phyloP scores from a whole-genome alignment of 306 rosid species.

The Castanopsis chinensis region DNA sequence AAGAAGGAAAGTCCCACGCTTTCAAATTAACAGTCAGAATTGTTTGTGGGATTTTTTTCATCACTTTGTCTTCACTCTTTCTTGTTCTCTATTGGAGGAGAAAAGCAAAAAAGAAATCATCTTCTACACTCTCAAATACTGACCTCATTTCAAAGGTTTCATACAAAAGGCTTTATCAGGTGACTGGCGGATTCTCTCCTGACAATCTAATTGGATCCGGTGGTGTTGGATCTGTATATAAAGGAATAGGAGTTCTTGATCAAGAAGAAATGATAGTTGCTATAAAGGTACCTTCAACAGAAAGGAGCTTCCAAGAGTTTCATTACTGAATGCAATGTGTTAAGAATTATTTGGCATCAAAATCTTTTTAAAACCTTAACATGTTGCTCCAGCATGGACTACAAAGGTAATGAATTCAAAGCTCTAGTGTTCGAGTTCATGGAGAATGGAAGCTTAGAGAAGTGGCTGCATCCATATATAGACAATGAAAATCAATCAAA shows the following conservation, averaged over 20 bases:
- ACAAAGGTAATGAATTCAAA: too few relatives aligned
- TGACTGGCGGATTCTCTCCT: conserved; percentile 15
- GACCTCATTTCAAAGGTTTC: conserved; percentile 13
- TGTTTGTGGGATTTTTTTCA: conserved; percentile 7
- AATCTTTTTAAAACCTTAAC: too few relatives aligned
- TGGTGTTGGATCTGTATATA: conserved; percentile 20
- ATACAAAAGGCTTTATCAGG: conserved; percentile 10
- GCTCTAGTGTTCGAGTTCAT: too few relatives aligned
- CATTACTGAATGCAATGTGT: too few relatives aligned
- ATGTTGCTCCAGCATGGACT: too few relatives aligned
- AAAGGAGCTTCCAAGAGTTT: conserved; percentile 2
- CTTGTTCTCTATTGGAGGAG: not conserved
- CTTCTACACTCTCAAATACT: not conserved
- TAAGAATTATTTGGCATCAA: too few relatives aligned
- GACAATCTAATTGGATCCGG: conserved; percentile 17
- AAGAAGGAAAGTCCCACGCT: conserved; percentile 8
- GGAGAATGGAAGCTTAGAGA: too few relatives aligned
- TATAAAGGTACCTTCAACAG: conserved; percentile 32
- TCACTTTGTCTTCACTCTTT: not conserved
- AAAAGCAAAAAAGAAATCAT: not conserved
- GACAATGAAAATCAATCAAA: too few relatives aligned
- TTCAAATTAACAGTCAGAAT: not conserved
- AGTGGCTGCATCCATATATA: too few relatives aligned
- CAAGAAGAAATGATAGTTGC: conserved; percentile 18
- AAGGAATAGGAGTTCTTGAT: conserved; percentile 12